These are phyloP conservation scores for Thuja plicata DNA, from an alignment of 83 land plant species.

Conservation along the genomic window DNA sequence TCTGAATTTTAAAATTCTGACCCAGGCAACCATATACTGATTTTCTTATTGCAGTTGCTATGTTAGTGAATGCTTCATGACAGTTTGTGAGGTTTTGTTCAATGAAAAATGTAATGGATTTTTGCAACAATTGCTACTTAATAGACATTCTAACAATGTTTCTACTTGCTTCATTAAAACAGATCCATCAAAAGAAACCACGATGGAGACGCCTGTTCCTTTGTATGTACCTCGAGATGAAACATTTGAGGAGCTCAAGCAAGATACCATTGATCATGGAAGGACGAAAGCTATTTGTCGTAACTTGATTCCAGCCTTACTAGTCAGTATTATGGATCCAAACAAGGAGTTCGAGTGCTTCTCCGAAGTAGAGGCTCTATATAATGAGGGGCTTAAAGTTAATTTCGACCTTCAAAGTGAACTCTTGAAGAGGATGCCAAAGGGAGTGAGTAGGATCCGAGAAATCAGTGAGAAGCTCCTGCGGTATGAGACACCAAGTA, in stretches of 20 bases:
- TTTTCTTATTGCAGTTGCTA: not conserved
- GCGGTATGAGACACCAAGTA: constrained; percentile 54
- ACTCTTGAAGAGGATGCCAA: constrained; percentile 46
- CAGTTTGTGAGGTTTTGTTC: not conserved
- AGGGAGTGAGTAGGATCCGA: constrained; percentile 29
- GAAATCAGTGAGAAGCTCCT: constrained; percentile 48
- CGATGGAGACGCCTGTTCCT: constrained; percentile 62
- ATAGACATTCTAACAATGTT: not conserved
- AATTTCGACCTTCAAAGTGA: constrained; percentile 44
- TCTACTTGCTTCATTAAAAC: not conserved
- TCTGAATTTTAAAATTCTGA: no score
- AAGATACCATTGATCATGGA: constrained; percentile 42
- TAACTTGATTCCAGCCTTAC: constrained; percentile 61
- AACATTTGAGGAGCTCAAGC: constrained; percentile 77
- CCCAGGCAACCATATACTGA: not conserved
- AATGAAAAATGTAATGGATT: not conserved
- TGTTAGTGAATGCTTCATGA: not conserved
- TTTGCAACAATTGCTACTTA: not conserved
- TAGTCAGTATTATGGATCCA: constrained; percentile 50
- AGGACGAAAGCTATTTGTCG: constrained; percentile 71
- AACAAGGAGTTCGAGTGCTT: constrained; percentile 72
- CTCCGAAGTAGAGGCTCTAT: constrained; percentile 80
- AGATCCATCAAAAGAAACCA: constrained; percentile 33
- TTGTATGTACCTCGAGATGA: constrained; percentile 96
- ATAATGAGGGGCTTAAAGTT: constrained; percentile 62